Evolutionary conservation across 257 asterid species (phyloP).

Genomic region (Solanum dulcamara): DNA sequence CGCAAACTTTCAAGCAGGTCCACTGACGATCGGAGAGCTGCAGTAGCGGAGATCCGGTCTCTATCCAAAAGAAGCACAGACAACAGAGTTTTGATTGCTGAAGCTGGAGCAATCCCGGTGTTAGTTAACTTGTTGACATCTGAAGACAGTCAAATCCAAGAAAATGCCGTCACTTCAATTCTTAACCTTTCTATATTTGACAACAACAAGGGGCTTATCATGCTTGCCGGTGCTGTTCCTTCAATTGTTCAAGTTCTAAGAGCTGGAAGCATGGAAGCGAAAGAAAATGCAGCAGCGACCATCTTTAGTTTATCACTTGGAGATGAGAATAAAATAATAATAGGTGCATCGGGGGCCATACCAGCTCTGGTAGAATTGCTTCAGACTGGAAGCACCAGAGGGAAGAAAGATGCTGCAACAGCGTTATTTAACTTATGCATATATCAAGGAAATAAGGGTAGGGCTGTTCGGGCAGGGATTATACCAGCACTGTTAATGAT

Average conservation of each 20-base stretch:
- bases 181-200: constrained; percentile 82
- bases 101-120: constrained; percentile 85
- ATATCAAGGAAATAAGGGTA: constrained; percentile 84
- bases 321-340: constrained; percentile 79
- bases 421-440: constrained; percentile 84
- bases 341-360: constrained; percentile 95
- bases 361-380: constrained; percentile 80
- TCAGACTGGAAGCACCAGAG: constrained; percentile 60
- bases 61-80: constrained; percentile 93
- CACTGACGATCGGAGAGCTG: constrained; percentile 46
- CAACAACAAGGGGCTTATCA: constrained; percentile 64
- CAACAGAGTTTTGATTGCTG: constrained; percentile 77
- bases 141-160: constrained; percentile 58
- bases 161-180: constrained; percentile 79
- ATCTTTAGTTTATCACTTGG: constrained; percentile 78
- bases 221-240: constrained; percentile 90
- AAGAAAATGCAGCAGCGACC: constrained; percentile 96
- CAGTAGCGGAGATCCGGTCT: constrained; percentile 73
- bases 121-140: constrained; percentile 62
- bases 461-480: constrained; percentile 90
- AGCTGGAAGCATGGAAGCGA: constrained; percentile 86
- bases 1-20: constrained; percentile 61
- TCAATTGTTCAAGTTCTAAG: constrained; percentile 85
- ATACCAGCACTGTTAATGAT: constrained; percentile 52
- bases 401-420: constrained; percentile 95